These are phyloP conservation scores for Alliaria petiolata DNA, from an alignment of 345 rosid genomes.

Conservation along the genomic window DNA sequence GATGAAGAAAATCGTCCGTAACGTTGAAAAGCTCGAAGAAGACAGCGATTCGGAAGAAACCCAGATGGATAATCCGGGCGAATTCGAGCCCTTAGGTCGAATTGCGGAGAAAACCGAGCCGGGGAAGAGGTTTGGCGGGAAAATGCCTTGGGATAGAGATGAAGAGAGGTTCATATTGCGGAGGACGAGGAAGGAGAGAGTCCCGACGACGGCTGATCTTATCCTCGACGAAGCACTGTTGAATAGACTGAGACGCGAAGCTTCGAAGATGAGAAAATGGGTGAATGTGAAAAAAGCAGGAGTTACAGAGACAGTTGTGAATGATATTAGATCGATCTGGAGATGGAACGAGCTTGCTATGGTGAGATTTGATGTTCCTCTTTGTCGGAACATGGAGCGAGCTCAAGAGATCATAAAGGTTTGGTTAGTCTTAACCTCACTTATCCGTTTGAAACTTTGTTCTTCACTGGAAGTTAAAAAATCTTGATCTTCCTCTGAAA, in stretches of 20 bases:
- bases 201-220: slow-evolving; percentile 48
- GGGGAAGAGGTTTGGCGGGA: slow-evolving; percentile 31
- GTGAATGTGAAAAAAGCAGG: slow-evolving; percentile 87
- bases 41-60: slow-evolving; percentile 19
- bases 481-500: not conserved
- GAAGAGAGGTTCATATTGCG: slow-evolving; percentile 45
- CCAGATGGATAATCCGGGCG: slow-evolving; percentile 16
- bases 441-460: not conserved
- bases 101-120: not conserved
- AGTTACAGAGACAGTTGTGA: slow-evolving; percentile 59
- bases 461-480: not conserved
- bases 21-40: slow-evolving; percentile 48
- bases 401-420: slow-evolving; percentile 87
- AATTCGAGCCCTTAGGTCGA: slow-evolving; percentile 34
- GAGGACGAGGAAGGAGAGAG: slow-evolving; percentile 60
- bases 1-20: slow-evolving; percentile 52
- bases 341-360: slow-evolving; percentile 56
- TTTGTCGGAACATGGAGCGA: slow-evolving; percentile 78
- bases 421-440: slow-evolving; percentile 10
- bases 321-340: slow-evolving; percentile 57
- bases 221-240: slow-evolving; percentile 50
- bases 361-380: slow-evolving; percentile 70
- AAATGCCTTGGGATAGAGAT: slow-evolving; percentile 67
- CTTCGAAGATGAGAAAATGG: slow-evolving; percentile 64
- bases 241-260: slow-evolving; percentile 57